phyloP scores from a whole-genome alignment of 2,329 filamentous ascomycete species.

The Cercospora citrullina region DNA sequence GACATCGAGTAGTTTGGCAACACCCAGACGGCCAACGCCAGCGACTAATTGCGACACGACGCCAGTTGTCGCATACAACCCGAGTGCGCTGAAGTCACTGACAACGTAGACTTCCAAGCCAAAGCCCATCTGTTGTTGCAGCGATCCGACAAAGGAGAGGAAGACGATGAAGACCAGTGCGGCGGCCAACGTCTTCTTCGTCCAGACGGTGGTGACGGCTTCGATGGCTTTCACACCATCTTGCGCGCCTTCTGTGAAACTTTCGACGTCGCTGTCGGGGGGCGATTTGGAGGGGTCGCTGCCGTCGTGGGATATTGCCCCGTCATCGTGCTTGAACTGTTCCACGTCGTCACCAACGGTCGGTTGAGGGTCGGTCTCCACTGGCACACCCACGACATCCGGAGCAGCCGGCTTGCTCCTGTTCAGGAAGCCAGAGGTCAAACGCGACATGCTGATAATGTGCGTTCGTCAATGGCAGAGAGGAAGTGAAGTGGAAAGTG shows the following conservation, averaged over 20 bases:
- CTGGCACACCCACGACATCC: slow-evolving; percentile 6
- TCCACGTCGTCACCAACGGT: background rate
- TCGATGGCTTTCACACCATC: slow-evolving; percentile 44
- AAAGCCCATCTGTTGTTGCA: slow-evolving; percentile 12
- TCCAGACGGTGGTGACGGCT: slow-evolving; percentile 46
- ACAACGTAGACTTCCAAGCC: slow-evolving; percentile 42
- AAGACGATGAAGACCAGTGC: slow-evolving; percentile 36
- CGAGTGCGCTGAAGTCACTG: slow-evolving; percentile 43
- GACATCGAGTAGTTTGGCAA: slow-evolving; percentile 67
- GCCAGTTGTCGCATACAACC: slow-evolving; percentile 50
- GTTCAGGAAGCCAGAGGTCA: slow-evolving; percentile 6
- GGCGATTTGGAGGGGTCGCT: background rate
- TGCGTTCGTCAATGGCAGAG: background rate
- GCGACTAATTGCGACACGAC: slow-evolving; percentile 6
- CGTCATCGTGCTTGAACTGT: slow-evolving; percentile 8
- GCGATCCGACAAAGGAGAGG: slow-evolving; percentile 10
- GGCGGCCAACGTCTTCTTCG: slow-evolving; percentile 32
- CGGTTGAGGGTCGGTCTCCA: background rate
- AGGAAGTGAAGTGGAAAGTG: background rate
- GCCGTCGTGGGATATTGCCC: background rate
- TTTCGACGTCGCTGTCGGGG: slow-evolving; percentile 7
- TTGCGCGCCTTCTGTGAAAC: slow-evolving; percentile 31
- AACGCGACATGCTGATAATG: background rate
- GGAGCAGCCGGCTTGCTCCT: slow-evolving; percentile 8
- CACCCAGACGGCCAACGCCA: slow-evolving; percentile 45